Conservation (phyloP, 164 flowering plant genomes). For the Aristolochia contorta region DNA sequence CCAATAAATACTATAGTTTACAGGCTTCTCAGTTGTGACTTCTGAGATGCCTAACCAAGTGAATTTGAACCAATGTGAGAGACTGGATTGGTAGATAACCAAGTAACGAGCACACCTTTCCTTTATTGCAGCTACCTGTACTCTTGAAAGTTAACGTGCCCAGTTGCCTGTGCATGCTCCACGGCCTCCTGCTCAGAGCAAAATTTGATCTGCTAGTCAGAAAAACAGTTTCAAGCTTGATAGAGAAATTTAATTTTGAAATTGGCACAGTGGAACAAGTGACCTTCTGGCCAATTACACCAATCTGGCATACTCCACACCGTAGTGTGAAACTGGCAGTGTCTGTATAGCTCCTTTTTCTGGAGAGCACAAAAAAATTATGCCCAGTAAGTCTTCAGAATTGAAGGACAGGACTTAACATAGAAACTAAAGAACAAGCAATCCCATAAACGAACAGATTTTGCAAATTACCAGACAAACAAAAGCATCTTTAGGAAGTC, state of each 20-base stretch:
- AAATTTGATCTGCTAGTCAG: not conserved
- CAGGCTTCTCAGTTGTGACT: no score
- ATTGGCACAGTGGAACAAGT: not conserved
- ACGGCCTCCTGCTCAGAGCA: conserved; percentile 63
- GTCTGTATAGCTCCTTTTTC: conserved; percentile 77
- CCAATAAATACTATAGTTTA: no score
- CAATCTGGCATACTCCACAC: conserved; percentile 93
- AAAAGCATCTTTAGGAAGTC: no score
- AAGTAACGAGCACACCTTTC: no score
- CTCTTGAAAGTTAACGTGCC: conserved; percentile 92
- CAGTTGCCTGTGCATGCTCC: conserved; percentile 92
- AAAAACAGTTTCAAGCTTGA: not conserved
- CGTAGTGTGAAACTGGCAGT: conserved; percentile 90
- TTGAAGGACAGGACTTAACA: not conserved
- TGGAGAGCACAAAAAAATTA: conserved; percentile 14
- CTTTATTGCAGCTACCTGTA: conserved; percentile 26
- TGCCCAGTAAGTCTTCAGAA: not conserved
- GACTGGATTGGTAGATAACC: no score
- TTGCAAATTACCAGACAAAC: no score
- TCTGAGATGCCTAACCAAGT: no score
- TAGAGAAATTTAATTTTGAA: not conserved
- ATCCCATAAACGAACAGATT: no score
- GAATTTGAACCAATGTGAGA: no score
- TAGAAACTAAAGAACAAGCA: not conserved
- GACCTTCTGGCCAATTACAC: conserved; percentile 88